These are phyloP conservation scores for Venturia pyrina DNA, from an alignment of 2,329 filamentous ascomycete species.

Conservation along the genomic window DNA sequence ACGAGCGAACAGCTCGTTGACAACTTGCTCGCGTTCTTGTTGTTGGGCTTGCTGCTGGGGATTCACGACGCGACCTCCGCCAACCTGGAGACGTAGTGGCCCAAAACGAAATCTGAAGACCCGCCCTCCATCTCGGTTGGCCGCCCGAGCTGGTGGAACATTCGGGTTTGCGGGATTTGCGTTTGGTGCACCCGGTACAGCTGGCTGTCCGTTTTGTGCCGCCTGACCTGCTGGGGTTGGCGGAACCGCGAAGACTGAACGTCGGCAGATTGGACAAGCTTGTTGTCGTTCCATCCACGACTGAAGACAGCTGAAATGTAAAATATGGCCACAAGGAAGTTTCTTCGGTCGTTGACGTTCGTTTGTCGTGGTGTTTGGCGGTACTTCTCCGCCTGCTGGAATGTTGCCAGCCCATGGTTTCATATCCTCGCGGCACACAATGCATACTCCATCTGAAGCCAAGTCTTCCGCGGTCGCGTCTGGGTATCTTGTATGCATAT, in stretches of 20 bases:
- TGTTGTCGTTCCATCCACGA: constrained; percentile 97
- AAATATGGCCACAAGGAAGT: constrained; percentile 87
- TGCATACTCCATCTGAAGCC: constrained; percentile 80
- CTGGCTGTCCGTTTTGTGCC: constrained; percentile 1
- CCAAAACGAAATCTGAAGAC: neutral
- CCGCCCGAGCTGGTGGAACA: neutral
- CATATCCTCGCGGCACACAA: constrained; percentile 97
- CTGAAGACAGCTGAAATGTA: constrained; percentile 89
- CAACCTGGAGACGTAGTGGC: constrained; percentile 2
- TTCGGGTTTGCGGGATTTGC: constrained; percentile 3
- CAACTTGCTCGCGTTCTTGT: constrained; percentile 5
- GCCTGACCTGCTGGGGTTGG: neutral
- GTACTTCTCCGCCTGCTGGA: constrained; percentile 27
- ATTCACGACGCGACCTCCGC: constrained; percentile 4
- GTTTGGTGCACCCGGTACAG: neutral
- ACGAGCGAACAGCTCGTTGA: neutral
- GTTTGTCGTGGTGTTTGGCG: constrained; percentile 43
- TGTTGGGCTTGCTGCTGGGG: neutral
- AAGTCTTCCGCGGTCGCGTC: constrained; percentile 87
- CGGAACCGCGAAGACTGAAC: constrained; percentile 48
- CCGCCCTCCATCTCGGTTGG: neutral
- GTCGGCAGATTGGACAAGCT: constrained; percentile 88
- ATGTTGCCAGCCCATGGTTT: constrained; percentile 56
- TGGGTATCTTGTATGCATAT: constrained; percentile 85
- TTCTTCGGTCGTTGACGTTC: constrained; percentile 88